Conservation (phyloP, 1,284 basidiomycete species). For the Marasmius fiardii region DNA sequence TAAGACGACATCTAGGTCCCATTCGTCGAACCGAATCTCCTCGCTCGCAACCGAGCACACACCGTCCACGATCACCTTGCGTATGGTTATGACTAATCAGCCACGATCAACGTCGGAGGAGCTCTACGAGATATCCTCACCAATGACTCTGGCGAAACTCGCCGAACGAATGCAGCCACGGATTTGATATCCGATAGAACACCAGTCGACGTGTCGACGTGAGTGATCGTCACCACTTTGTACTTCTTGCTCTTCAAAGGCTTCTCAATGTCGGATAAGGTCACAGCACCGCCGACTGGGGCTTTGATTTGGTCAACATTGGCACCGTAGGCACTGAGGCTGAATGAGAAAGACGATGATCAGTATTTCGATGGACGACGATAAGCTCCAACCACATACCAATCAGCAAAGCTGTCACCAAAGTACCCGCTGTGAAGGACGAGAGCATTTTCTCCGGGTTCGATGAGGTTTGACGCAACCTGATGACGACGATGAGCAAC, state of each 20-base stretch:
- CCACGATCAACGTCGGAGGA: not conserved
- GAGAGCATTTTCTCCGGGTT: constrained; percentile 78
- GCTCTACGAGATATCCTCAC: constrained; percentile 33
- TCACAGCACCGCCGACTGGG: constrained; percentile 77
- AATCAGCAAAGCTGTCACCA: constrained; percentile 81
- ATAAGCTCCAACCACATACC: constrained; percentile 40
- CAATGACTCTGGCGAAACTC: constrained; percentile 84
- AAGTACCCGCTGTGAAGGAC: constrained; percentile 89
- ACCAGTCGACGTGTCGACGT: constrained; percentile 92
- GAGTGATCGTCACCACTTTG: constrained; percentile 91
- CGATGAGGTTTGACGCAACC: constrained; percentile 82
- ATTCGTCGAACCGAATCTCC: constrained; percentile 92
- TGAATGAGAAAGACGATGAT: constrained; percentile 26
- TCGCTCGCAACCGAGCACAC: constrained; percentile 97
- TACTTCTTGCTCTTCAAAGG: constrained; percentile 82
- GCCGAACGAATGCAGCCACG: constrained; percentile 73
- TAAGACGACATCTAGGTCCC: constrained; percentile 90
- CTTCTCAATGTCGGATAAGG: constrained; percentile 60
- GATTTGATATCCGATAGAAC: constrained; percentile 87
- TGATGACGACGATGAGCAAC: constrained; percentile 22
- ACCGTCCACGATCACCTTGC: constrained; percentile 80
- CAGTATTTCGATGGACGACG: not conserved
- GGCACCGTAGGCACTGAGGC: constrained; percentile 87
- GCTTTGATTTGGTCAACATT: constrained; percentile 87
- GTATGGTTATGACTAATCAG: constrained; percentile 6